Percentiles rank a stretch among this genome's conserved stretches.
Conservation (phyloP, 2,329 filamentous ascomycete species). For the Knoxdaviesia proteae region DNA sequence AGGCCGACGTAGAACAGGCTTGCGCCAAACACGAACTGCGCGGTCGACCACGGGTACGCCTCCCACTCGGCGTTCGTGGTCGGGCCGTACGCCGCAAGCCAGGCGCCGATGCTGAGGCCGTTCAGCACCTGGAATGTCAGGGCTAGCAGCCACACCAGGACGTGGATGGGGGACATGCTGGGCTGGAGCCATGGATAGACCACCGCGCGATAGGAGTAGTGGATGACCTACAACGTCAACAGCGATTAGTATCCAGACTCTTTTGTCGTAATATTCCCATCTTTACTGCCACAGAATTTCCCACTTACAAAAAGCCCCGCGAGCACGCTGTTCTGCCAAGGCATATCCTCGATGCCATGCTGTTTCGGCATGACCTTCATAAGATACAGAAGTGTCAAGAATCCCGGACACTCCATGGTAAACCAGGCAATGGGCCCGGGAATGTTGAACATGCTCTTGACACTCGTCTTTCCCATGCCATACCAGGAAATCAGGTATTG, state of each 20-base stretch:
- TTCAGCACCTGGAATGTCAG: slow-evolving; percentile 63
- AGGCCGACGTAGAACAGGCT: slow-evolving; percentile 59
- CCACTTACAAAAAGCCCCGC: slow-evolving; percentile 39
- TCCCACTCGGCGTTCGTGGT: slow-evolving; percentile 32
- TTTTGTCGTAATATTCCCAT: too few species aligned
- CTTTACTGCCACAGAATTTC: too few species aligned
- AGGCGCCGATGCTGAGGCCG: slow-evolving; percentile 55
- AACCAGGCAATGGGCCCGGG: slow-evolving; percentile 76
- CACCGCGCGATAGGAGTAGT: slow-evolving; percentile 81
- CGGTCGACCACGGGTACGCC: slow-evolving; percentile 12
- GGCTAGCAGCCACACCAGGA: slow-evolving; percentile 42
- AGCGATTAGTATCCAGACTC: neutral
- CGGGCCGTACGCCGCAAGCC: slow-evolving; percentile 64
- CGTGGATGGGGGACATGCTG: slow-evolving; percentile 79
- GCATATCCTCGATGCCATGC: slow-evolving; percentile 36
- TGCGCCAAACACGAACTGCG: slow-evolving; percentile 41
- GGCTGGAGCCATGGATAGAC: slow-evolving; percentile 67
- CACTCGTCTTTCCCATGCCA: slow-evolving; percentile 81
- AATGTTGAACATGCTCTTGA: slow-evolving; percentile 56
- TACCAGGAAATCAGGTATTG: slow-evolving; percentile 72
- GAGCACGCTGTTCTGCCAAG: slow-evolving; percentile 61
- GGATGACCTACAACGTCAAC: slow-evolving; percentile 34
- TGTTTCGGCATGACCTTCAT: slow-evolving; percentile 45
- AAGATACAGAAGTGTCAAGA: slow-evolving; percentile 59
- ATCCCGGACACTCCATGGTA: slow-evolving; percentile 67